A percentile compares a stretch with the other conserved stretches of the same genome.
phyloP scores from a whole-genome alignment of 768 basidiomycete species.

The Trametes maxima region DNA sequence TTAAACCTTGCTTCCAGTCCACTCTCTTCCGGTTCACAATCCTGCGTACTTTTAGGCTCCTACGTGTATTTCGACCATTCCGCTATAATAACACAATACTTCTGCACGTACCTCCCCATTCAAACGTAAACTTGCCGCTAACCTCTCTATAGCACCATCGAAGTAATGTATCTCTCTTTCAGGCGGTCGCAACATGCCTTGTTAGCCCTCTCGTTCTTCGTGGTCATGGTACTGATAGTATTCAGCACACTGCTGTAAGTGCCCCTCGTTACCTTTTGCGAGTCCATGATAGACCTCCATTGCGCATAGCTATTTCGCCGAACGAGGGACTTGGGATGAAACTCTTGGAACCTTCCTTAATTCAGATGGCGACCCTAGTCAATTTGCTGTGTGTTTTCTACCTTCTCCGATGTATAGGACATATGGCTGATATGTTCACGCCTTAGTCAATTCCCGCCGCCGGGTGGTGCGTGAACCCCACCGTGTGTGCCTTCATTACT shows the following conservation, averaged over 20 bases:
- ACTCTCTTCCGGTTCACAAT: constrained; percentile 91
- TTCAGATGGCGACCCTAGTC: constrained; percentile 79
- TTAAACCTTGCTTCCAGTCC: constrained; percentile 47
- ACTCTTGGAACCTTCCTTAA: constrained; percentile 80
- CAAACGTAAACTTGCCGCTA: neutral
- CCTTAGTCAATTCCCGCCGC: constrained; percentile 69
- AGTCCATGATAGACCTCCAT: neutral
- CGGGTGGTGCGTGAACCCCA: constrained; percentile 60
- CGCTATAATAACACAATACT: constrained; percentile 80
- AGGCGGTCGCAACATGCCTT: constrained; percentile 85
- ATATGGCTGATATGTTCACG: neutral
- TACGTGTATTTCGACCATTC: constrained; percentile 90
- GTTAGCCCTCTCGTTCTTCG: constrained; percentile 86
- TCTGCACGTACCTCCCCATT: constrained; percentile 40
- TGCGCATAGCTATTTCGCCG: constrained; percentile 73
- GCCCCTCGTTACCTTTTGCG: neutral
- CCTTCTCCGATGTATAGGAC: neutral
- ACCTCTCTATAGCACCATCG: constrained; percentile 61
- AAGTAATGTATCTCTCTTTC: constrained; percentile 91
- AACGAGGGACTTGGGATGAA: constrained; percentile 89
- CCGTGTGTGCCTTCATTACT: constrained; percentile 16
- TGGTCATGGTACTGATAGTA: constrained; percentile 82
- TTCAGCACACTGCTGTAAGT: constrained; percentile 84
- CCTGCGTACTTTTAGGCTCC: constrained; percentile 82
- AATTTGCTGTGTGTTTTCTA: constrained; percentile 60